Evolutionary conservation across 768 basidiomycete species (phyloP).

Genomic region (Filobasidium wieringae): DNA sequence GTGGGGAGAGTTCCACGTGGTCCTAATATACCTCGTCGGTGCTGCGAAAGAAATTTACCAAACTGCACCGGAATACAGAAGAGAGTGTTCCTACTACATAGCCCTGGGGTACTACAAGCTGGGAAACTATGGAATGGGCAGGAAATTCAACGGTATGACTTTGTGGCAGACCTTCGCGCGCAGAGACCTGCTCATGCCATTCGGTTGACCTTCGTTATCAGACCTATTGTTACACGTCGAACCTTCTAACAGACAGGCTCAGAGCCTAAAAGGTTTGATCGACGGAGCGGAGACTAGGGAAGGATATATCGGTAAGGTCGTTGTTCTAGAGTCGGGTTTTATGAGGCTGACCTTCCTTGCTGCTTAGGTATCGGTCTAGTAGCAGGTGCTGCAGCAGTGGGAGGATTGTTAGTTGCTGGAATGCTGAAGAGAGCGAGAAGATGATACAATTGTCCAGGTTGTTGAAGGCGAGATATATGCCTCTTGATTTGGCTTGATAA

Average conservation of each 20-base stretch:
- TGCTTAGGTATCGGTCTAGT: constrained; percentile 61
- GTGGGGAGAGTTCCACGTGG: no score
- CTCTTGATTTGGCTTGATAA: no score
- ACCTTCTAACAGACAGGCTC: constrained; percentile 83
- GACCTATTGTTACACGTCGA: constrained; percentile 81
- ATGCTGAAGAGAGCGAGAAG: no score
- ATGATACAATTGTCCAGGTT: no score
- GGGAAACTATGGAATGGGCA: constrained; percentile 84
- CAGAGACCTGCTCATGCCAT: constrained; percentile 51
- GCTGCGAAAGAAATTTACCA: constrained; percentile 90
- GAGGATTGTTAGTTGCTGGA: constrained; percentile 41
- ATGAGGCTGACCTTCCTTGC: not conserved
- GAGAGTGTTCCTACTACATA: constrained; percentile 95
- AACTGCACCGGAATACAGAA: constrained; percentile 65
- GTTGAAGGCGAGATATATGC: no score
- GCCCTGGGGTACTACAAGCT: constrained; percentile 95
- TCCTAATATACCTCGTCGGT: no score
- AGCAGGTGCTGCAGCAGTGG: constrained; percentile 77
- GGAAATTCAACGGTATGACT: constrained; percentile 77
- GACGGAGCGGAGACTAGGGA: constrained; percentile 77
- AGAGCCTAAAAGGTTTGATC: constrained; percentile 71
- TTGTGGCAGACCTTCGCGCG: not conserved
- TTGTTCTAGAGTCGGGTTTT: not conserved
- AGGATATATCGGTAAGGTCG: constrained; percentile 60
- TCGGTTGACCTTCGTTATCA: constrained; percentile 30